phyloP scores from a whole-genome alignment of 2,329 filamentous ascomycete genomes.

The Curvularia sp. region DNA sequence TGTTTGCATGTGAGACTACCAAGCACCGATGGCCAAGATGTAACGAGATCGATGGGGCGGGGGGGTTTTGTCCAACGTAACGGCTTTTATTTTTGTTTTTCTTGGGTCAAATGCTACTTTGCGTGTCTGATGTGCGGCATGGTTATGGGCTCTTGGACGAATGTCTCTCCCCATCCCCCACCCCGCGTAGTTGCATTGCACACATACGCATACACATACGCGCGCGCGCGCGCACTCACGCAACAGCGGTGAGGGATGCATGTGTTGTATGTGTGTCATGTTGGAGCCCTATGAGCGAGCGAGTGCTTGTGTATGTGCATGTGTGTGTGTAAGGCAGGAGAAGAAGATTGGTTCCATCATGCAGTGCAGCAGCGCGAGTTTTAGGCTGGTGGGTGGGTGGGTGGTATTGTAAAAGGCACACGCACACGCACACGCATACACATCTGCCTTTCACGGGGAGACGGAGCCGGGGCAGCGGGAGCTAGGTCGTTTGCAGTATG shows the following conservation, averaged over 20 bases:
- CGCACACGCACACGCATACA: neutral
- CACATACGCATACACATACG: neutral
- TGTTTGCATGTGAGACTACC: neutral
- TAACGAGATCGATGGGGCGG: neutral
- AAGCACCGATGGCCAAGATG: neutral
- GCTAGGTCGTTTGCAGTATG: neutral
- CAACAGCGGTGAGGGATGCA: constrained; percentile 8
- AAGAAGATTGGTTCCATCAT: neutral
- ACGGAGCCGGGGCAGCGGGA: neutral
- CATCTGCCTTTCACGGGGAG: neutral
- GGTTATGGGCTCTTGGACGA: neutral
- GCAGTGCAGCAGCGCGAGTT: neutral
- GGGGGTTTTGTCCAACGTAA: neutral
- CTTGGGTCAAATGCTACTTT: neutral
- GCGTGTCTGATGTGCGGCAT: neutral
- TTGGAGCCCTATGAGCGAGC: neutral
- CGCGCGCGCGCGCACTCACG: neutral
- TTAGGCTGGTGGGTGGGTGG: neutral
- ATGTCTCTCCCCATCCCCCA: neutral
- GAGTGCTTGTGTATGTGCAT: neutral
- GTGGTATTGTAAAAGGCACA: neutral
- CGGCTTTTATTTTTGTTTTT: neutral
- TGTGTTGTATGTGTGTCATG: constrained; percentile 2
- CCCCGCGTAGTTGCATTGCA: constrained; percentile 1
- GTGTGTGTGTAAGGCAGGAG: neutral